Percentiles rank a stretch among this genome's conserved stretches.
Conservation (phyloP, 2,329 filamentous ascomycete species). For the Aspergillus hortae region DNA sequence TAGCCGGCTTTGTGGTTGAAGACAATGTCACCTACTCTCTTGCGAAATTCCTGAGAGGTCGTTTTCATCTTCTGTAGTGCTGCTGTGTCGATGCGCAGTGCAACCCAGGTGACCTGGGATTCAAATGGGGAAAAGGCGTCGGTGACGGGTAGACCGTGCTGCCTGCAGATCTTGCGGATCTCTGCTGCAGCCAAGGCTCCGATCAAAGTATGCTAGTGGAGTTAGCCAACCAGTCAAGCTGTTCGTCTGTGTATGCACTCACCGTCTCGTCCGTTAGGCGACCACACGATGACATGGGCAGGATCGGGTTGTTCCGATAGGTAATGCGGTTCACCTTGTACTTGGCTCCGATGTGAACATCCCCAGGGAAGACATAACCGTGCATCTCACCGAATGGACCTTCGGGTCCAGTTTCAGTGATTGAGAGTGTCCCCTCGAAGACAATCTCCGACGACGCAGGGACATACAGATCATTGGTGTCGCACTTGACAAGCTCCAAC, state of each 20-base stretch:
- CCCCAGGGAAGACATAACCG: conserved; percentile 44
- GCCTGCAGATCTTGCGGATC: conserved; percentile 36
- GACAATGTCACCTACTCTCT: conserved; percentile 42
- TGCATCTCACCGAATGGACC: conserved; percentile 52
- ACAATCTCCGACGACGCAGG: conserved; percentile 52
- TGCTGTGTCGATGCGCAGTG: conserved; percentile 55
- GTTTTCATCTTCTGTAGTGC: conserved; percentile 56
- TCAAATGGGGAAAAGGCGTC: conserved; percentile 47
- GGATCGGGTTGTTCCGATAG: conserved; percentile 46
- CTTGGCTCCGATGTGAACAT: conserved; percentile 35
- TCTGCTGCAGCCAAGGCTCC: conserved; percentile 44
- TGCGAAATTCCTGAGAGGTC: conserved; percentile 38
- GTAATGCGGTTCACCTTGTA: conserved; percentile 49
- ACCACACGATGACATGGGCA: conserved; percentile 45
- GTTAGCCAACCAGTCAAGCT: neutral
- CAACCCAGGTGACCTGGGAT: conserved; percentile 49
- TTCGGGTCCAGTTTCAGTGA: conserved; percentile 42
- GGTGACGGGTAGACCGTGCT: conserved; percentile 40
- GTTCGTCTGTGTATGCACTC: conserved; percentile 4
- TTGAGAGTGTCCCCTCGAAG: conserved; percentile 48
- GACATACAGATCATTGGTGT: conserved; percentile 49
- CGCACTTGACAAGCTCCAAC: conserved; percentile 51
- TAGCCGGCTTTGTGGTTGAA: conserved; percentile 41
- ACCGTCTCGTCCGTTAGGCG: conserved; percentile 45
- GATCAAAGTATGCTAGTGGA: conserved; percentile 34